Base-by-base conservation (phyloP, 768 basidiomycete genomes). In the Baorangia bicolor region DNA sequence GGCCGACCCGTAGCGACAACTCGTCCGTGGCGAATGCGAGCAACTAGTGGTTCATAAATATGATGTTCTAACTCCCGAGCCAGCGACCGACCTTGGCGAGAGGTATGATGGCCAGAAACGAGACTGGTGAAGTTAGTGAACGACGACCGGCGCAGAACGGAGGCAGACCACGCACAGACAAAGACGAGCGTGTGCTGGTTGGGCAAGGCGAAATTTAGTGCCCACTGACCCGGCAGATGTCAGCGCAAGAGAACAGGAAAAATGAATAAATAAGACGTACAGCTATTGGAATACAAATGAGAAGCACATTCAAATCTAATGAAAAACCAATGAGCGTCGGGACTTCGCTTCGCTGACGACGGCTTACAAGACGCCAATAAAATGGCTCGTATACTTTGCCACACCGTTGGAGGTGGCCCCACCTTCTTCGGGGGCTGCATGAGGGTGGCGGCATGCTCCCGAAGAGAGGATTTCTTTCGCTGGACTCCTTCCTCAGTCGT, bases 21-120 rank as follows among this genome's bases (percentile, higher is more conserved):
- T 94, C 90, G 55, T 94, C 92, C 0, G 92, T 94, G 1, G 90
- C 90, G 65, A 92, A 93, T 1, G 86, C 87, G 2, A 94, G 78
- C 5, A 93, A 72, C 87, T 90, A 53, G 2, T 31, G 44, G 34
- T 21, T 18, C 10, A 30, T 64, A n/a, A 58, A 60, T 13, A 56
- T 30, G 8, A 27, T 7, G 37, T 7, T 20, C 27, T 6, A 33
- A 46, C 18, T 28, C 2, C 30, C 30, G 23, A 34, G 34, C 31
- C 13, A 27, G 13, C 11, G 1, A 30, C 49, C 27, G 39, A 87
- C 88, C 74, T 92, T 90, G 38, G 92, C 92, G 5, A 94, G 77
- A 7, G 92, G 92, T 57, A 94, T 81, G 55, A 94, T 94, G 10
- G 92, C 84, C 40, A 91, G 72, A 67, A 94, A 92, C 1, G 85